Conservation (phyloP, 257 asterid species). For the Solanum pennellii region DNA sequence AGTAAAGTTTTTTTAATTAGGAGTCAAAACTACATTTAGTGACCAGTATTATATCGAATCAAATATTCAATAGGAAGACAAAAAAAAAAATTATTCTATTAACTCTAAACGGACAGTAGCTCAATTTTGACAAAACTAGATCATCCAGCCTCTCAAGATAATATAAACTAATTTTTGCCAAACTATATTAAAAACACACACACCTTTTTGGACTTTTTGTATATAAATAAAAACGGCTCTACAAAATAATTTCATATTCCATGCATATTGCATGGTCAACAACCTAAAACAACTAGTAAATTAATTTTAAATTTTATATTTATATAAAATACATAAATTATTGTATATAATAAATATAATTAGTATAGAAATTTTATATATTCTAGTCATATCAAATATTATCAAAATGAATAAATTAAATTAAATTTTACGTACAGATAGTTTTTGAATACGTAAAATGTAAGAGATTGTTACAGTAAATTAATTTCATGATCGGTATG, state of each 20-base stretch:
- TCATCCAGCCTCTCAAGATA: not conserved
- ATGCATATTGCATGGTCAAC: not conserved
- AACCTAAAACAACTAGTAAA: not conserved
- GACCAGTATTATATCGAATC: not conserved
- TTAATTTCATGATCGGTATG: not conserved
- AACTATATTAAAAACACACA: not conserved
- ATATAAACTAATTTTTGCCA: not conserved
- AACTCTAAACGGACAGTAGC: not conserved
- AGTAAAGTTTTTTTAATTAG: not conserved
- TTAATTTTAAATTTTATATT: too few relatives aligned
- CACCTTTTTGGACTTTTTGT: not conserved
- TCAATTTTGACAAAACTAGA: not conserved
- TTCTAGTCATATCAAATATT: not conserved
- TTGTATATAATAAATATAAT: not conserved
- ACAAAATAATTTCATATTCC: not conserved
- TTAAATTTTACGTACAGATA: not conserved
- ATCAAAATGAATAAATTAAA: not conserved
- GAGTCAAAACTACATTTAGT: not conserved
- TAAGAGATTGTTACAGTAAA: too few relatives aligned
- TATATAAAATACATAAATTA: not conserved
- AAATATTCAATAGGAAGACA: not conserved
- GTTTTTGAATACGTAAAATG: not conserved
- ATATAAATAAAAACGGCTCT: not conserved
- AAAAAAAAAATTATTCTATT: not conserved
- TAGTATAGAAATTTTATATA: not conserved